Percentiles rank a stretch among this genome's conserved stretches.
Evolutionary conservation across 208 protist species (phyloP).

Genomic region (Strigomonas galati): DNA sequence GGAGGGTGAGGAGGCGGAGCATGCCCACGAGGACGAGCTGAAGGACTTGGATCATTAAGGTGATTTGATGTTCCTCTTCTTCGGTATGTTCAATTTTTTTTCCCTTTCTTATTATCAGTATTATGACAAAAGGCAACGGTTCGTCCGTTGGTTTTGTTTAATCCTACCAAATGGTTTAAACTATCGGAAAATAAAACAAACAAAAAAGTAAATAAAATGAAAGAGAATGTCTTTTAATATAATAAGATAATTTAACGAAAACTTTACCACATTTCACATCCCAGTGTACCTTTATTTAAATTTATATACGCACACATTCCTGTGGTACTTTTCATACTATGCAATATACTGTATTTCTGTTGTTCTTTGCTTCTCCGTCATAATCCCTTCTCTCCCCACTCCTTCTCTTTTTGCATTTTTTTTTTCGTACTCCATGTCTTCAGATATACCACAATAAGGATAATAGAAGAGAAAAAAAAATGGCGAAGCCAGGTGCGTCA

Average conservation of each 20-base stretch:
- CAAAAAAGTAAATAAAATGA: conserved; percentile 6
- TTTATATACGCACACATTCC: no score
- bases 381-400: neutral
- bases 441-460: no score
- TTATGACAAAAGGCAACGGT: neutral
- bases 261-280: neutral
- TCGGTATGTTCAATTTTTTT: neutral
- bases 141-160: neutral
- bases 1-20: conserved; percentile 24
- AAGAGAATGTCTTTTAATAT: neutral
- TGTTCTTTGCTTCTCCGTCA: neutral
- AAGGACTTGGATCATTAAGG: conserved; percentile 15
- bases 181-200: conserved; percentile 8
- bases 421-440: no score
- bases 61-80: neutral
- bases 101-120: neutral
- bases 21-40: conserved; percentile 26
- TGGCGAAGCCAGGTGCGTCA: conserved; percentile 2
- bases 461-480: neutral
- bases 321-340: no score
- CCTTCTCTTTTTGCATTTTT: conserved; percentile 10
- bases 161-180: neutral
- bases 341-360: conserved; percentile 3
- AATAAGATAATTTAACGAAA: neutral
- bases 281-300: neutral